Evolutionary conservation across 2,329 filamentous ascomycete genomes (phyloP).

Genomic region (Penicillium corylophilum): DNA sequence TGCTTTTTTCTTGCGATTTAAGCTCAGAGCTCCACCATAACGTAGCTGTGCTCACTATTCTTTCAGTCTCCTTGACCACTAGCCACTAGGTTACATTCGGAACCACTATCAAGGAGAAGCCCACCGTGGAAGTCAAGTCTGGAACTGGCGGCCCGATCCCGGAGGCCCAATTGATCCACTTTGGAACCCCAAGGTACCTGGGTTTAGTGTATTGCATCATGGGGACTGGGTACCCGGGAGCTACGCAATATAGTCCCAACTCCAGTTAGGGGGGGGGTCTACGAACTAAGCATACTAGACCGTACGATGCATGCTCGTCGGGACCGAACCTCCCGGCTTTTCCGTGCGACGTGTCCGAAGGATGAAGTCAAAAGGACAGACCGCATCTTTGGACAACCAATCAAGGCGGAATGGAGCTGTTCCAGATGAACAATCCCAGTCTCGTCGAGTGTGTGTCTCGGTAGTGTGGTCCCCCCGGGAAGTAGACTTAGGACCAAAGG

Average conservation of each 20-base stretch:
- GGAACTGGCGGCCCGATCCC: slow-evolving; percentile 3
- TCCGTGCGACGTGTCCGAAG: slow-evolving; percentile 3
- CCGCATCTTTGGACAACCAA: slow-evolving; percentile 15
- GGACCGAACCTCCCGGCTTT: background rate
- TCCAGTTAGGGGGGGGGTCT: too few relatives aligned
- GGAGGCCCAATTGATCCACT: background rate
- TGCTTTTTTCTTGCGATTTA: slow-evolving; percentile 17
- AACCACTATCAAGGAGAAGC: background rate
- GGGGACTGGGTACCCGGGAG: background rate
- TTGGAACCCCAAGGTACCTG: background rate
- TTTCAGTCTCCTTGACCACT: too few relatives aligned
- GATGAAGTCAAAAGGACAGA: slow-evolving; percentile 11
- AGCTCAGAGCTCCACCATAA: slow-evolving; percentile 9
- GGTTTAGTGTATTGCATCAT: background rate
- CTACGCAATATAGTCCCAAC: too few relatives aligned
- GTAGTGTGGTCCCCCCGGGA: too few relatives aligned
- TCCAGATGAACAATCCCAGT: background rate
- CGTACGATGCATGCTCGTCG: slow-evolving; percentile 2
- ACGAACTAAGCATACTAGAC: too few relatives aligned
- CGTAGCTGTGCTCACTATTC: too few relatives aligned
- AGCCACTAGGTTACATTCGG: too few relatives aligned
- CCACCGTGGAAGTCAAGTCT: background rate
- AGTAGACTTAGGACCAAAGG: too few relatives aligned
- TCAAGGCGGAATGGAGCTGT: background rate
- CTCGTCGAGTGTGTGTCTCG: background rate